Conservation (phyloP, 2,329 filamentous ascomycete species). For the Fusarium sp. region DNA sequence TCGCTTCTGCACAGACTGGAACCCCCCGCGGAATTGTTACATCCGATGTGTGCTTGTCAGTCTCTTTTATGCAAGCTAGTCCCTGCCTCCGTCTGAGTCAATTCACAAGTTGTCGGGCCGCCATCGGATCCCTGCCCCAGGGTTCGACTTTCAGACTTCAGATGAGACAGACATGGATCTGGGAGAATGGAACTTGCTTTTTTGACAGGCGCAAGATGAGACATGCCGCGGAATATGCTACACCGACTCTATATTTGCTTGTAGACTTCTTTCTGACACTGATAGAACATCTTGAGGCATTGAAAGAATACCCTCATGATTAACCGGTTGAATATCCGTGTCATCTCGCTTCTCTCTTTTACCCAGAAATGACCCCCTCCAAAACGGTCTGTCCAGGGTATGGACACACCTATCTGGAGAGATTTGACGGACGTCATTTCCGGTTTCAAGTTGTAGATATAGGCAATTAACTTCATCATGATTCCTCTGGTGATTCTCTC, state of each 20-base stretch:
- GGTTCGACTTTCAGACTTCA: not conserved
- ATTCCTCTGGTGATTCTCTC: conserved; percentile 8
- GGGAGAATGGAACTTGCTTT: not conserved
- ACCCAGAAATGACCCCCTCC: conserved; percentile 14
- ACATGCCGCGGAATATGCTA: not conserved
- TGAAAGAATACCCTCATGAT: conserved; percentile 1
- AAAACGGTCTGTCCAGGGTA: conserved; percentile 21
- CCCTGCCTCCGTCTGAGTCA: not conserved
- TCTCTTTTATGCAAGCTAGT: not conserved
- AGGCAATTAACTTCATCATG: conserved; percentile 4
- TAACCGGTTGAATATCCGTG: conserved; percentile 29
- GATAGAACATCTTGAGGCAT: not conserved
- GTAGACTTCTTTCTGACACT: not conserved
- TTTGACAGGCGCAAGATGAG: not conserved
- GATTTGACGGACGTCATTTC: conserved; percentile 13
- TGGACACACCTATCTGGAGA: conserved; percentile 5
- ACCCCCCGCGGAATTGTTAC: not conserved
- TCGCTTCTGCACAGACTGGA: not conserved
- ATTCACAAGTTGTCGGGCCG: not conserved
- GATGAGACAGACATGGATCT: not conserved
- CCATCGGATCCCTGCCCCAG: not conserved
- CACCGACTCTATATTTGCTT: not conserved
- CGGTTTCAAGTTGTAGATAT: conserved; percentile 33
- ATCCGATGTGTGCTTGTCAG: not conserved
- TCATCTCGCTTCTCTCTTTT: conserved; percentile 32